Conservation (phyloP, 2,329 filamentous ascomycete genomes). For the Fusarium denticulatum region DNA sequence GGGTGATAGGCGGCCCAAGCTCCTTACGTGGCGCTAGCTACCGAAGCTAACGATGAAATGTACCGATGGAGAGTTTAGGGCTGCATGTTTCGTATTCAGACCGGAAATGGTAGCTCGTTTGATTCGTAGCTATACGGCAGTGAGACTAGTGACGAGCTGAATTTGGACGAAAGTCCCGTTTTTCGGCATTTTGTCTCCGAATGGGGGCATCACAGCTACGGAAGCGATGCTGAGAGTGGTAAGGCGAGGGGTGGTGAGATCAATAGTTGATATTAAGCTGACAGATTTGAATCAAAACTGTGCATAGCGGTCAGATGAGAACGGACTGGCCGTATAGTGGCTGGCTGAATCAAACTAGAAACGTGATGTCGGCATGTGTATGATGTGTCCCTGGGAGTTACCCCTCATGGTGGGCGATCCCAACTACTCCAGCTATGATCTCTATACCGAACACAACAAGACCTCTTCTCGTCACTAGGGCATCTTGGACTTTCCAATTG, state of each 20-base stretch:
- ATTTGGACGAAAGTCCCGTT: background rate
- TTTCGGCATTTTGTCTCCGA: background rate
- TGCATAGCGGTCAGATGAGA: background rate
- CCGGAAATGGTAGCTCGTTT: background rate
- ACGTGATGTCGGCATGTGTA: too few relatives aligned
- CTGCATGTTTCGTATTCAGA: background rate
- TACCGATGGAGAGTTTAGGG: background rate
- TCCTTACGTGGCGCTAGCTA: background rate
- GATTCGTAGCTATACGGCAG: background rate
- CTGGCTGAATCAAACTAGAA: background rate
- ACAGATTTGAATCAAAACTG: background rate
- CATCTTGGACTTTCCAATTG: accelerated
- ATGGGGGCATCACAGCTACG: background rate
- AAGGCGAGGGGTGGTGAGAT: background rate
- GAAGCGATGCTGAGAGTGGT: background rate
- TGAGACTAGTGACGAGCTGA: background rate
- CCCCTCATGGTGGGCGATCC: background rate
- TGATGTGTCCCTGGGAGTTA: too few relatives aligned
- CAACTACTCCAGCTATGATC: background rate
- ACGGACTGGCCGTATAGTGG: background rate
- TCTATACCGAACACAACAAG: background rate
- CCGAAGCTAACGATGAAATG: background rate
- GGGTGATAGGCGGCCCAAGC: background rate
- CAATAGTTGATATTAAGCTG: background rate
- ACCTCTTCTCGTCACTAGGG: background rate